These are phyloP conservation scores for Grosmannia serpens DNA, from an alignment of 2,329 filamentous ascomycete species.

Conservation along the genomic window DNA sequence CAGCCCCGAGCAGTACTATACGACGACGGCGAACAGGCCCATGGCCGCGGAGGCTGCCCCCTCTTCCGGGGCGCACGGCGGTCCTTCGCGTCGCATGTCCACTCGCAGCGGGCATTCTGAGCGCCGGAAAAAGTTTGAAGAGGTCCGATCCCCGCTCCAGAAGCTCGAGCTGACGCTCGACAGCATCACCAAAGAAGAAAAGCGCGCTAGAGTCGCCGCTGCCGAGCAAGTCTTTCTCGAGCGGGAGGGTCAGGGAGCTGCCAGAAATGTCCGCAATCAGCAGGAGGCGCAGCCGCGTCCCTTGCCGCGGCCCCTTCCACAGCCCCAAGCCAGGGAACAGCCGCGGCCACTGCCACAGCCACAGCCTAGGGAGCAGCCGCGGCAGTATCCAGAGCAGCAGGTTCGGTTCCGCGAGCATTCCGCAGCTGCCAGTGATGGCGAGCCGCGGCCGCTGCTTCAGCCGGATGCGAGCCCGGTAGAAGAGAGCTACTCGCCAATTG, in stretches of 20 bases:
- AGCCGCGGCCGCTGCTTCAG: conserved; percentile 15
- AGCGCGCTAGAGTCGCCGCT: conserved; percentile 71
- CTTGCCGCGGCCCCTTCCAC: conserved; percentile 1
- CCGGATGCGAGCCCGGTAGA: conserved; percentile 11
- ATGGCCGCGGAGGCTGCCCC: not conserved
- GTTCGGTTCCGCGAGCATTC: conserved; percentile 19
- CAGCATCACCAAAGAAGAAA: conserved; percentile 93
- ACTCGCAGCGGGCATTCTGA: conserved; percentile 19
- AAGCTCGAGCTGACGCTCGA: conserved; percentile 83
- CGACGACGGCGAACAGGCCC: conserved; percentile 1
- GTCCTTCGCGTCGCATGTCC: conserved; percentile 1
- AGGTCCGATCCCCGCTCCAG: conserved; percentile 82
- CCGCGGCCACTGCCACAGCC: conserved; percentile 8
- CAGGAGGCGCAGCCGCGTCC: conserved; percentile 2
- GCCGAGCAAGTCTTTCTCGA: conserved; percentile 66
- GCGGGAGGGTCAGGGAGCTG: conserved; percentile 28
- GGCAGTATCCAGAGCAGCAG: conserved; percentile 12
- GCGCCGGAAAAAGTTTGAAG: conserved; percentile 52
- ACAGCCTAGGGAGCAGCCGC: conserved; percentile 5
- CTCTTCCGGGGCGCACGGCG: conserved; percentile 3
- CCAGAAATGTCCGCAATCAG: conserved; percentile 1
- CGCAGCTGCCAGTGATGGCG: conserved; percentile 14
- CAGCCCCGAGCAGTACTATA: conserved; percentile 21
- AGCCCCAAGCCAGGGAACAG: conserved; percentile 9
- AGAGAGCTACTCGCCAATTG: conserved; percentile 6